phyloP scores from a whole-genome alignment of 345 rosid species.

The Salix koriyanagi region DNA sequence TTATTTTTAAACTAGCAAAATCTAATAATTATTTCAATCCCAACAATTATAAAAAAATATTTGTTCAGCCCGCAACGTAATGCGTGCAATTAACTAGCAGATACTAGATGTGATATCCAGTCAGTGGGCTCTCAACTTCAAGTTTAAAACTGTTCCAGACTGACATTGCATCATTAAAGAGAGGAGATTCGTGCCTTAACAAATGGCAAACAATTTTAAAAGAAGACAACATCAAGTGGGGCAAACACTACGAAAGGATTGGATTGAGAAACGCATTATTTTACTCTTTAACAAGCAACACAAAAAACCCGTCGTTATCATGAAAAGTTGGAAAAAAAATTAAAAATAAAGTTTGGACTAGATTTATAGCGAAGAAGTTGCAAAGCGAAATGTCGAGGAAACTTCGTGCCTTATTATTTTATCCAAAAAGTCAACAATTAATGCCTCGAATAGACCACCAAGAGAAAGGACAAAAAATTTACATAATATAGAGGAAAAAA shows the following conservation, averaged over 20 bases:
- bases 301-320: neutral
- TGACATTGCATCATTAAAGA: no score
- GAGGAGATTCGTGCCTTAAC: neutral
- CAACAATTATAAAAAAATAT: no score
- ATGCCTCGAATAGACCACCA: neutral
- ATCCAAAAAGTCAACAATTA: neutral
- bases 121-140: neutral
- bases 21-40: no score
- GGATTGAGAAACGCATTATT: neutral
- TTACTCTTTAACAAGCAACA: neutral
- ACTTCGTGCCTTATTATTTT: slow-evolving; percentile 18
- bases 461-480: neutral
- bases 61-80: no score
- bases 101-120: neutral
- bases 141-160: neutral
- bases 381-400: slow-evolving; percentile 35
- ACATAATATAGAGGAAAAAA: neutral
- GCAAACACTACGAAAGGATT: neutral
- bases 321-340: no score
- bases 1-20: no score
- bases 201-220: neutral
- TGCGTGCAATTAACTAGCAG: neutral
- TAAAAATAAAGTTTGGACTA: no score
- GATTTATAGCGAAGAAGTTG: neutral
- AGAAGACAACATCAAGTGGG: neutral